Base-by-base conservation (phyloP, 2,329 filamentous ascomycete species). In the Periconia sp. region DNA sequence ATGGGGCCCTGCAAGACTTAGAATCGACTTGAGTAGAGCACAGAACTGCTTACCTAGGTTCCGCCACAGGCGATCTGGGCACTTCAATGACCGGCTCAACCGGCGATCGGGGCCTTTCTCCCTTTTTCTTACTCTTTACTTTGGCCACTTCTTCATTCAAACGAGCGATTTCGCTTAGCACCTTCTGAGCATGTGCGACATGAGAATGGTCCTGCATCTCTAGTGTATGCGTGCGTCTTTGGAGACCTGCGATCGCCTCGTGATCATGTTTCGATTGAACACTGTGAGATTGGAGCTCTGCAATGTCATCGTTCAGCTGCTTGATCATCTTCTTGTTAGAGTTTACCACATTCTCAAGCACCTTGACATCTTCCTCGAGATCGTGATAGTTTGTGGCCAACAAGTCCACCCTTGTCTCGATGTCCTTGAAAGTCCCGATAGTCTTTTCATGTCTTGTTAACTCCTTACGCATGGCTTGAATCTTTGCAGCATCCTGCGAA, bases 61-160 rank as follows among this genome's bases (percentile, higher is more conserved):
- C 5, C n/a, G 25, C 15, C 21, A 28, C 30, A 9, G 41, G 41
- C 11, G 35, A 39, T 11, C 41, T 33, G 6, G 41, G 41, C 18
- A 44, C 36, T 17, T 44, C 29, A 26, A 39, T 30, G 11, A 39
- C 30, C n/a, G 39, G 18, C 9, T 29, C 15, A 8, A 23, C 32
- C 21, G 22, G 21, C 22, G 12, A 11, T n/a, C n/a, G n/a, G 10
- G 21, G 11, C 7, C 21, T 33, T 16, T 18, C 17, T 22, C 6
- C 16, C 16, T 33, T 30, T 16, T 17, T 33, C 22, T 33, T 26
- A 7, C 16, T 23, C 24, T 10, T 26, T n/a, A 28, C 22, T 4
- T 44, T 25, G 6, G 23, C 19, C 7, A 35, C 3, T 8, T 10
- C 18, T 23, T 35, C 12, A 9, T 22, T 12, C 12, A 35, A 24